Conservation (phyloP, 441 rosid species). For the Erysimum cheiri region DNA sequence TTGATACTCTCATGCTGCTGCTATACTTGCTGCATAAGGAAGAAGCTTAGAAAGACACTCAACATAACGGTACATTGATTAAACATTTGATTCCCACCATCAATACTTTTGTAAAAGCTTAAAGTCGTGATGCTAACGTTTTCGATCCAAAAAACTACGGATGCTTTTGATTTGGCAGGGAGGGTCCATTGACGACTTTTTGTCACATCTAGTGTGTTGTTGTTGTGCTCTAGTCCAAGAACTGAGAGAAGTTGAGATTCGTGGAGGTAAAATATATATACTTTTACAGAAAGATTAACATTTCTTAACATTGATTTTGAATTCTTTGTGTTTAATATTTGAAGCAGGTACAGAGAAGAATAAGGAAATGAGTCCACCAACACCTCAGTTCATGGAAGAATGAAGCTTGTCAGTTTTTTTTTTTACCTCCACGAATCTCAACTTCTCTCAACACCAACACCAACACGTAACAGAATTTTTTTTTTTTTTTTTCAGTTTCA, state of each 20-base stretch:
- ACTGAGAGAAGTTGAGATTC: constrained; percentile 86
- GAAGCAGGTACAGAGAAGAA: constrained; percentile 26
- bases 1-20: constrained; percentile 91
- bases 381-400: constrained; percentile 83
- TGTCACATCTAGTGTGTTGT: constrained; percentile 93
- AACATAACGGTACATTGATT: constrained; percentile 65
- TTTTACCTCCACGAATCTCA: too few relatives aligned
- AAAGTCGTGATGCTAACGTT: constrained; percentile 9
- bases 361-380: constrained; percentile 80
- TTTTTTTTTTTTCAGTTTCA: not conserved
- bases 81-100: constrained; percentile 5
- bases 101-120: not conserved
- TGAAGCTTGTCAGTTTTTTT: constrained; percentile 43
- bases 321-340: not conserved
- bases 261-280: constrained; percentile 56
- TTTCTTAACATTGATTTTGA: not conserved
- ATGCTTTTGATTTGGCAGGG: constrained; percentile 57
- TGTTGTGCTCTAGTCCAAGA: constrained; percentile 98
- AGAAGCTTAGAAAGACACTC: constrained; percentile 78
- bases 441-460: too few relatives aligned
- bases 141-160: not conserved
- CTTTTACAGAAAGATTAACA: constrained; percentile 10
- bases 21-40: constrained; percentile 85
- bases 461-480: constrained; percentile 12
- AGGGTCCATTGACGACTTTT: constrained; percentile 86